These are phyloP conservation scores for Lathyrus oleraceus DNA, from an alignment of 306 rosid species.

Conservation along the genomic window DNA sequence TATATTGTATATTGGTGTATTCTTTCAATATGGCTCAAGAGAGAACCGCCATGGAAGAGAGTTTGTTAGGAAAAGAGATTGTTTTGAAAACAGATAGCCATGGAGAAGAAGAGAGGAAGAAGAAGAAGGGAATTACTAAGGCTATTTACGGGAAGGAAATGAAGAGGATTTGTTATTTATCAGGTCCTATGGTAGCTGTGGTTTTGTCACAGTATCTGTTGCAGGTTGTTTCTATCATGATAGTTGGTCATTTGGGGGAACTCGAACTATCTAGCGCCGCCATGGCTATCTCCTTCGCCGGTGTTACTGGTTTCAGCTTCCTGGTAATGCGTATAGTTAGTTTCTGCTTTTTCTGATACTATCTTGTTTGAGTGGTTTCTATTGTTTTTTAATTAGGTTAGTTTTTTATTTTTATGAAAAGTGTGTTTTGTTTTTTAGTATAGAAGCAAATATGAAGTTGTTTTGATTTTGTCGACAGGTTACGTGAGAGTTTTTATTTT, in stretches of 20 bases:
- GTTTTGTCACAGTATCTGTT: constrained; percentile 47
- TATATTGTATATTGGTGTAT: not conserved
- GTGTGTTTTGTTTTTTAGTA: not conserved
- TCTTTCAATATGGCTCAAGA: not conserved
- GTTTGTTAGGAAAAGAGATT: constrained; percentile 14
- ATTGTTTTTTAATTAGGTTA: not conserved
- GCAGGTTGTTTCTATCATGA: constrained; percentile 55
- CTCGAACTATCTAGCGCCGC: constrained; percentile 62
- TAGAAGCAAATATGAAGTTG: not conserved
- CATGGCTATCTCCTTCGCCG: constrained; percentile 52
- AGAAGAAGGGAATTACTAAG: constrained; percentile 32
- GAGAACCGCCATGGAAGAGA: constrained; percentile 37
- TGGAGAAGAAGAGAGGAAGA: not conserved
- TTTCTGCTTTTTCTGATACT: not conserved
- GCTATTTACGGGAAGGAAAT: constrained; percentile 38
- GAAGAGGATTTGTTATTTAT: constrained; percentile 43
- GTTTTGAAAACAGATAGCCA: not conserved
- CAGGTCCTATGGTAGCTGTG: constrained; percentile 59
- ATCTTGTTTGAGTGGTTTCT: not conserved
- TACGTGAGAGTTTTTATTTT: not conserved
- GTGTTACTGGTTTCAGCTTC: constrained; percentile 61
- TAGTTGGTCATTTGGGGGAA: constrained; percentile 58
- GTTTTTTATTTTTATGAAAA: not conserved
- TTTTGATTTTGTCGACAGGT: not conserved
- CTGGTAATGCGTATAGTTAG: constrained; percentile 31